Conservation (phyloP, 371 early-diverging fungal genomes). For the Mortierella sp. region DNA sequence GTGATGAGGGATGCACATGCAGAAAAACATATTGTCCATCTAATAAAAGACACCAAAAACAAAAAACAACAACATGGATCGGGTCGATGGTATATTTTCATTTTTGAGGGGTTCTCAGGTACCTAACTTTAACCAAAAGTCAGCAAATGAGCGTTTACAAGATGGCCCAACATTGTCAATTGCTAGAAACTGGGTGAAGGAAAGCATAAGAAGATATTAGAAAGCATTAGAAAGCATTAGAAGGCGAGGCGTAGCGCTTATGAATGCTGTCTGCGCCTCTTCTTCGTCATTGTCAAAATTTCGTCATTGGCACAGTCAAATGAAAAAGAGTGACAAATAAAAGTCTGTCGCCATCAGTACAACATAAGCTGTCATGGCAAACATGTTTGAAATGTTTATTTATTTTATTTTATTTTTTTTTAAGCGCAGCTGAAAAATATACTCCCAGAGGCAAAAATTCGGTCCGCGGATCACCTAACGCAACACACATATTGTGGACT, state of each 20-base stretch:
- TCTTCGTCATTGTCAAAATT: not conserved
- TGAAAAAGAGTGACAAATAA: not conserved
- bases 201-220: not conserved
- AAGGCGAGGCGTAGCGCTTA: not conserved
- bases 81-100: not conserved
- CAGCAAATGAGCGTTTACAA: not conserved
- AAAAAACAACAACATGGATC: not conserved
- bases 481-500: not conserved
- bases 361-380: not conserved
- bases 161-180: too few relatives aligned
- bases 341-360: not conserved
- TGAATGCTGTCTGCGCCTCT: not conserved
- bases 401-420: not conserved
- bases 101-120: conserved; percentile 1
- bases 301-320: conserved; percentile 2
- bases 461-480: not conserved
- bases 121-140: not conserved
- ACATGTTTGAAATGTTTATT: not conserved
- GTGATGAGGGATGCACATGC: not conserved
- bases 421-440: conserved; percentile 6
- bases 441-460: not conserved
- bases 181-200: not conserved
- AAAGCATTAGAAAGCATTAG: not conserved
- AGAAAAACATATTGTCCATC: not conserved
- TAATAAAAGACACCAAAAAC: not conserved